Evolutionary conservation across 1,284 basidiomycete genomes (phyloP).

Genomic region (Apiotrichum gracile): DNA sequence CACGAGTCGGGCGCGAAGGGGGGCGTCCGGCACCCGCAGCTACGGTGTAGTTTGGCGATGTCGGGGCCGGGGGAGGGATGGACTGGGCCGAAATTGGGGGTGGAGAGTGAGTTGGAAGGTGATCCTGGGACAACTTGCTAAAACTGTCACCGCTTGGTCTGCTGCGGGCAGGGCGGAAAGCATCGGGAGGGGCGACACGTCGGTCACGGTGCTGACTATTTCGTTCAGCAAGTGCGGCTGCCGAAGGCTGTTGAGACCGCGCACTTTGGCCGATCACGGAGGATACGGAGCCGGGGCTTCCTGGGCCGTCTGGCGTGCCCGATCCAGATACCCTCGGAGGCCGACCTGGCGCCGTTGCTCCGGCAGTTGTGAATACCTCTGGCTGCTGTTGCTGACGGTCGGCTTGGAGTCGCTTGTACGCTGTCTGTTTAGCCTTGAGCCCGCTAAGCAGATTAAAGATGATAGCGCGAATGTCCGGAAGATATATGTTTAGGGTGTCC

Average conservation of each 20-base stretch:
- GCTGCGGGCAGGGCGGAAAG: conserved; percentile 42
- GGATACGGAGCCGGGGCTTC: conserved; percentile 14
- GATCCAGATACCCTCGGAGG: not conserved
- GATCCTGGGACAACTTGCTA: not conserved
- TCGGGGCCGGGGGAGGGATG: not conserved
- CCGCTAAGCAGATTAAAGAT: conserved; percentile 90
- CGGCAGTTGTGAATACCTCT: not conserved
- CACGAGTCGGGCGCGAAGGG: conserved; percentile 29
- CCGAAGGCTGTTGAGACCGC: not conserved
- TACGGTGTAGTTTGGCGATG: too few relatives aligned
- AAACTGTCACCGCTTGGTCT: not conserved
- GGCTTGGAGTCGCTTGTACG: conserved; percentile 51
- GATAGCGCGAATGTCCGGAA: conserved; percentile 85
- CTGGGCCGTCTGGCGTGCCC: not conserved
- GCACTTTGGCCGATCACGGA: conserved; percentile 2
- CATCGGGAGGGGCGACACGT: conserved; percentile 43
- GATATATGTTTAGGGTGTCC: conserved; percentile 79
- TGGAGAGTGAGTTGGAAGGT: conserved; percentile 4
- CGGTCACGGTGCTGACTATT: conserved; percentile 1
- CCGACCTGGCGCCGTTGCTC: not conserved
- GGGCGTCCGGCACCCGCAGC: conserved; percentile 1
- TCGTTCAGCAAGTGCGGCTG: conserved; percentile 31
- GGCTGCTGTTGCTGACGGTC: conserved; percentile 19
- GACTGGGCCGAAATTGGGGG: conserved; percentile 12
- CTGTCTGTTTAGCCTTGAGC: conserved; percentile 81